Base-by-base conservation (phyloP, 2,329 filamentous ascomycete species). In the Colletotrichum gloeosporioides region DNA sequence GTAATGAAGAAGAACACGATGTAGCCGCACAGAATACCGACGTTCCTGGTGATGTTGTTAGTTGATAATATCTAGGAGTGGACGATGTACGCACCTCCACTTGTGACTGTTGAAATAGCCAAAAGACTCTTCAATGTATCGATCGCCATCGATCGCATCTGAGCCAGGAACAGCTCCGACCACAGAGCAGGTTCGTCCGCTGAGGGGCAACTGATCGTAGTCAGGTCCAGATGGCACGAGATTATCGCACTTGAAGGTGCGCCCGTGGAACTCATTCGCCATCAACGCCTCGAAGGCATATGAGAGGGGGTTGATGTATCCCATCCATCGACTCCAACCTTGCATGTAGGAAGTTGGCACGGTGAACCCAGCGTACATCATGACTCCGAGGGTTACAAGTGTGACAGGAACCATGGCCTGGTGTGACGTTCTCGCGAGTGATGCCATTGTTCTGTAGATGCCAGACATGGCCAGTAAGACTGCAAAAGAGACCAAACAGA, bases 251-350 rank as follows among this genome's bases (percentile, higher is more conserved):
- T 68, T 66, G 82, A 93, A 97, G 0, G 91, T 77, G 10, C 93
- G 91, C 72, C 88, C 86, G 79, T 92, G 85, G 80, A 98, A 98
- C 84, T 98, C 96, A 84, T 98, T 98, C 77, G 95, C 90, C 90
- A 96, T 93, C 39, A 97, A 88, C 0, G 92, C 88, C 83, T 98
- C 95, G 81, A 98, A 98, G 0, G 92, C 92, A 78, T 97, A 98
- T 2, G 91, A 92, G 5, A 98, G 90, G 4, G 95, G 95, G 78
- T 97, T 93, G 55, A 97, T 87, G 82, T 95, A 96, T 82, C 93
- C 94, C 78, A 98, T 92, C 95, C 95, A 98, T 73, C 92, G 89
- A 79, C 93, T 94, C 95, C 95, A 98, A 2, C 88, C 90, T 6
- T 93, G 89, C 94, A 95, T 97, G 84, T 96, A 92, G 65, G 87